These are phyloP conservation scores for Leccinum fibrillosum DNA, from an alignment of 768 basidiomycete species.

Conservation along the genomic window DNA sequence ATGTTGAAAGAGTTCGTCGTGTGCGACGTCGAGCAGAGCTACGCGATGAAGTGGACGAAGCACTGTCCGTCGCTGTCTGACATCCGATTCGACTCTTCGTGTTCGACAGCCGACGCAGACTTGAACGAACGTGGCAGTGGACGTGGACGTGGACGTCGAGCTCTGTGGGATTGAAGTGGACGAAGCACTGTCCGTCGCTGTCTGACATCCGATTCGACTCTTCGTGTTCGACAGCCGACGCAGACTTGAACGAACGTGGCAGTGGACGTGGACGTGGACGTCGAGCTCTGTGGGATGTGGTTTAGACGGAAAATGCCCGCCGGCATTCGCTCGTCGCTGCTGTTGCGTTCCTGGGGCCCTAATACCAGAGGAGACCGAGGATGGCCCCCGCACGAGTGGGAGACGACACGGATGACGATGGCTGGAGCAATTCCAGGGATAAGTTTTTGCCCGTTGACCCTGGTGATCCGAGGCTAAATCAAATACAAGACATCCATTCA, in stretches of 20 bases:
- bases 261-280: conserved; percentile 27
- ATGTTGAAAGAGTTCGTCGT: conserved; percentile 27
- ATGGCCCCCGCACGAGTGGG: conserved; percentile 16
- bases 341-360: conserved; percentile 23
- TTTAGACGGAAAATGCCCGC: conserved; percentile 21
- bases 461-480: conserved; percentile 7
- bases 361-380: conserved; percentile 37
- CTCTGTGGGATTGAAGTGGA: conserved; percentile 22
- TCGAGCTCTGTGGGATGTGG: conserved; percentile 32
- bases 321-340: not conserved
- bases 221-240: too few species aligned
- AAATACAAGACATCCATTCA: conserved; percentile 9
- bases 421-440: conserved; percentile 28
- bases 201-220: too few species aligned
- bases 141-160: too few species aligned
- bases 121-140: conserved; percentile 8
- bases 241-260: too few species aligned
- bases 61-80: conserved; percentile 25
- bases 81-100: conserved; percentile 31
- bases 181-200: too few species aligned
- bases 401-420: conserved; percentile 20
- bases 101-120: conserved; percentile 22
- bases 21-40: conserved; percentile 22
- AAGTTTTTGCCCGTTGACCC: conserved; percentile 7
- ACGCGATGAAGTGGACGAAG: conserved; percentile 29